phyloP scores from a whole-genome alignment of 2,329 filamentous ascomycete species.

The Lojkania enalia region DNA sequence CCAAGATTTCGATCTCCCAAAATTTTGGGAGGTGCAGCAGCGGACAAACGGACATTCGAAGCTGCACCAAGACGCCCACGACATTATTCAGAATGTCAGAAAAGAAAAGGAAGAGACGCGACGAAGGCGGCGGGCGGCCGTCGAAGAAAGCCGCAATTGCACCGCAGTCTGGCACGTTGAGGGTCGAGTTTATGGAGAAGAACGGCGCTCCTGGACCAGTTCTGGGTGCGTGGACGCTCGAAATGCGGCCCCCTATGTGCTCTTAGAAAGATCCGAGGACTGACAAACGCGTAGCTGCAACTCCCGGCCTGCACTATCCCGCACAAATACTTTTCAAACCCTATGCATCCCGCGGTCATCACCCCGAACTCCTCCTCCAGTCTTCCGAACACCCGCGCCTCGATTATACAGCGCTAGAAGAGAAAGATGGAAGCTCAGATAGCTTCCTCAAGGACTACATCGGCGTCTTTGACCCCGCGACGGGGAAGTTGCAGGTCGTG shows the following conservation, averaged over 20 bases:
- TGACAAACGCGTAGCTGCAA: slow-evolving; percentile 34
- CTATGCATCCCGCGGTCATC: slow-evolving; percentile 46
- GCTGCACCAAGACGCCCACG: neutral
- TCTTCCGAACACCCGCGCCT: slow-evolving; percentile 63
- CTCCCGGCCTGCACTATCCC: slow-evolving; percentile 49
- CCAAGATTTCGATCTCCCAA: slow-evolving; percentile 29
- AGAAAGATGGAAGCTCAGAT: slow-evolving; percentile 52
- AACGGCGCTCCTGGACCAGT: slow-evolving; percentile 53
- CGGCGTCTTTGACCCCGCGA: slow-evolving; percentile 61
- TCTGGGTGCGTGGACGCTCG: slow-evolving; percentile 46
- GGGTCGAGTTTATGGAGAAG: slow-evolving; percentile 53
- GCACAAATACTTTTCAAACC: slow-evolving; percentile 52
- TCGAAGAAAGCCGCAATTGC: slow-evolving; percentile 52
- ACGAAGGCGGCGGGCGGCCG: slow-evolving; percentile 31
- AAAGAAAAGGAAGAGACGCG: slow-evolving; percentile 46
- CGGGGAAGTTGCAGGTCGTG: slow-evolving; percentile 57
- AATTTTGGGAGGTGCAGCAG: slow-evolving; percentile 21
- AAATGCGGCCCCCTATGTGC: neutral
- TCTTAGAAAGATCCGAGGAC: neutral
- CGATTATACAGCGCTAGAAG: slow-evolving; percentile 60
- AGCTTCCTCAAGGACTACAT: slow-evolving; percentile 62
- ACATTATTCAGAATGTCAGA: slow-evolving; percentile 31
- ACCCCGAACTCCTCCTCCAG: slow-evolving; percentile 59
- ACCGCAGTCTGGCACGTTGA: slow-evolving; percentile 44
- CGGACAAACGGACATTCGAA: neutral